phyloP scores from a whole-genome alignment of 306 rosid genomes.

The Acacia acuminata region DNA sequence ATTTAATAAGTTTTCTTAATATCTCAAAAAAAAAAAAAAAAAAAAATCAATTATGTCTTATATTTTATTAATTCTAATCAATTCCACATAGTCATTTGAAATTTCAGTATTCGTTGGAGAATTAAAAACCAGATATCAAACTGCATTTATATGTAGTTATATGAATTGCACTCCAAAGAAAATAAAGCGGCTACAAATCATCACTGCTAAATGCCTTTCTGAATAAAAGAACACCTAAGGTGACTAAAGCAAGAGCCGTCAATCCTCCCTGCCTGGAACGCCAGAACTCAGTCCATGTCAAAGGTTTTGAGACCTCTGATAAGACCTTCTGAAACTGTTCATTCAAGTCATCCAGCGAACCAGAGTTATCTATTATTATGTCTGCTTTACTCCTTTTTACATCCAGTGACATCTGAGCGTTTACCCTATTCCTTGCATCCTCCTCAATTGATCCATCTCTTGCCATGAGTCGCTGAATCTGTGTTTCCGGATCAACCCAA shows the following conservation, averaged over 20 bases:
- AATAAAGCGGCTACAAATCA: conserved; percentile 32
- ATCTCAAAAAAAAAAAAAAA: too few relatives aligned
- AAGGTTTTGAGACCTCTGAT: conserved; percentile 58
- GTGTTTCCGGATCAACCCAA: conserved; percentile 88
- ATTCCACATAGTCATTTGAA: conserved; percentile 2
- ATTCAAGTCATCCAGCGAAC: conserved; percentile 68
- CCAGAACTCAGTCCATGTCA: conserved; percentile 76
- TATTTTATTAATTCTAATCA: not conserved
- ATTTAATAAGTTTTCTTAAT: too few relatives aligned
- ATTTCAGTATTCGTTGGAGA: not conserved
- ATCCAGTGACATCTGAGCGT: conserved; percentile 82
- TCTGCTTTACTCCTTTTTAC: conserved; percentile 65
- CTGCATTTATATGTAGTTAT: not conserved
- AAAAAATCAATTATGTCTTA: too few relatives aligned
- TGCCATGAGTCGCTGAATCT: conserved; percentile 60
- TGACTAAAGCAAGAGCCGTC: conserved; percentile 42
- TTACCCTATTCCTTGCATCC: conserved; percentile 64
- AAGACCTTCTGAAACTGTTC: conserved; percentile 59
- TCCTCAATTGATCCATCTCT: conserved; percentile 64
- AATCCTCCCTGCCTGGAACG: conserved; percentile 70
- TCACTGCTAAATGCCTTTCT: conserved; percentile 29
- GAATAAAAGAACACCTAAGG: conserved; percentile 51
- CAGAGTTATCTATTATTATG: conserved; percentile 71
- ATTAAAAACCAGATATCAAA: conserved; percentile 4
- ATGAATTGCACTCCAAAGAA: conserved; percentile 22